These are phyloP conservation scores for Sphagnum magellanicum DNA, from an alignment of 228 moss, liverwort and hornwort species.

Conservation along the genomic window DNA sequence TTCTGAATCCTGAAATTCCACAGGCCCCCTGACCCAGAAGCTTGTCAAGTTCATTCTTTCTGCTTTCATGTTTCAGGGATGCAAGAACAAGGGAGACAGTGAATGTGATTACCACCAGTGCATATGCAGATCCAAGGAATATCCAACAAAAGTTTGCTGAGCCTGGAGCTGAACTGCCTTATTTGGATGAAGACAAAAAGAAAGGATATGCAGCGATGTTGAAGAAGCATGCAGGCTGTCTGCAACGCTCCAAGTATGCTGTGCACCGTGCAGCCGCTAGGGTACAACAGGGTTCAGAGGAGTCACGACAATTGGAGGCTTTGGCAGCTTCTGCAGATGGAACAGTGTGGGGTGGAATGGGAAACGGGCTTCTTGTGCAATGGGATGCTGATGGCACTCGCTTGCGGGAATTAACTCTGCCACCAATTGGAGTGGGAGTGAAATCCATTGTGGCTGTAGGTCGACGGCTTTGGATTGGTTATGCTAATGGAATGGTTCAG, in stretches of 20 bases:
- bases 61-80: conserved; percentile 21
- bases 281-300: conserved; percentile 23
- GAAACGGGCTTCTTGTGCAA: conserved; percentile 29
- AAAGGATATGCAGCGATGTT: conserved; percentile 30
- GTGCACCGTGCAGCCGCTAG: conserved; percentile 34
- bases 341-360: conserved; percentile 46
- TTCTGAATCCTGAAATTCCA: background rate
- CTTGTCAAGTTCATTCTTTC: background rate
- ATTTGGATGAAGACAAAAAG: conserved; percentile 20
- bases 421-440: conserved; percentile 14
- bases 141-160: conserved; percentile 16
- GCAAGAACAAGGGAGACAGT: conserved; percentile 32
- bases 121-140: conserved; percentile 16
- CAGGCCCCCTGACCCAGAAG: background rate
- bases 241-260: conserved; percentile 41
- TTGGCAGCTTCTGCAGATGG: conserved; percentile 40
- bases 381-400: conserved; percentile 33
- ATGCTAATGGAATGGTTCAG: conserved; percentile 73
- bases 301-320: conserved; percentile 33
- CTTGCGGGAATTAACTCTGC: conserved; percentile 7
- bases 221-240: conserved; percentile 49
- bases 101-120: conserved; percentile 17
- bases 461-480: conserved; percentile 88
- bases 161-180: conserved; percentile 18
- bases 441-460: conserved; percentile 47